A percentile compares a stretch with the other conserved stretches of the same genome.
Evolutionary conservation across 2,329 filamentous ascomycete genomes (phyloP).

Genomic region (Orbilia brochopaga): DNA sequence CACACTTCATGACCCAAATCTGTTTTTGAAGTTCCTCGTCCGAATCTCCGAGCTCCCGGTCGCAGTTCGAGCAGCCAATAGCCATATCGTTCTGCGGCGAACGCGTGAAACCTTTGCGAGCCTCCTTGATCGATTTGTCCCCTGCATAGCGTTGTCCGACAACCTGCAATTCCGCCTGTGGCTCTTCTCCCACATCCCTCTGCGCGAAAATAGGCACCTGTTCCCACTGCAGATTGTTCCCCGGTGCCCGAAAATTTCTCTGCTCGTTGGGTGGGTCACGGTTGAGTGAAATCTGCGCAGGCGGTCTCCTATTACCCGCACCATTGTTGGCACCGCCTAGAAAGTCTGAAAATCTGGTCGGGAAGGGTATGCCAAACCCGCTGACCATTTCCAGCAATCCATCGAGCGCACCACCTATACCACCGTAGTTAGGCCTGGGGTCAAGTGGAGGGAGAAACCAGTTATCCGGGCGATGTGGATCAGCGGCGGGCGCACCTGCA

Average conservation of each 20-base stretch:
- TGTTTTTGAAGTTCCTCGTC: conserved; percentile 70
- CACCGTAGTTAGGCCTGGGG: conserved; percentile 52
- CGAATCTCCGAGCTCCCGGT: conserved; percentile 79
- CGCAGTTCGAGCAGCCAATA: conserved; percentile 84
- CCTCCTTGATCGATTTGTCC: conserved; percentile 70
- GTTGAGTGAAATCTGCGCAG: conserved; percentile 52
- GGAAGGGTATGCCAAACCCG: conserved; percentile 49
- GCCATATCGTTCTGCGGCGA: conserved; percentile 73
- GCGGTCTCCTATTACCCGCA: conserved; percentile 6
- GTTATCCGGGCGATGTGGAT: conserved; percentile 45
- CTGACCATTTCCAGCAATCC: conserved; percentile 36
- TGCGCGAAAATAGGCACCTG: conserved; percentile 56
- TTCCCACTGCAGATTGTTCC: conserved; percentile 54
- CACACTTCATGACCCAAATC: conserved; percentile 91
- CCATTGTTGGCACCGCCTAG: conserved; percentile 3
- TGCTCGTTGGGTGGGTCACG: conserved; percentile 55
- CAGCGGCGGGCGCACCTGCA: conserved; percentile 51
- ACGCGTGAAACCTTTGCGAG: conserved; percentile 79
- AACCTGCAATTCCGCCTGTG: conserved; percentile 59
- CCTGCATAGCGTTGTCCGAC: conserved; percentile 55
- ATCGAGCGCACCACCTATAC: conserved; percentile 46
- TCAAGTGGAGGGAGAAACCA: conserved; percentile 46
- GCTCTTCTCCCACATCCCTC: conserved; percentile 55
- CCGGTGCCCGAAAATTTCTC: conserved; percentile 53
- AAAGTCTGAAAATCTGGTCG: conserved; percentile 37